phyloP scores from a whole-genome alignment of 2,329 filamentous ascomycete species.

The Epichloe sibirici region DNA sequence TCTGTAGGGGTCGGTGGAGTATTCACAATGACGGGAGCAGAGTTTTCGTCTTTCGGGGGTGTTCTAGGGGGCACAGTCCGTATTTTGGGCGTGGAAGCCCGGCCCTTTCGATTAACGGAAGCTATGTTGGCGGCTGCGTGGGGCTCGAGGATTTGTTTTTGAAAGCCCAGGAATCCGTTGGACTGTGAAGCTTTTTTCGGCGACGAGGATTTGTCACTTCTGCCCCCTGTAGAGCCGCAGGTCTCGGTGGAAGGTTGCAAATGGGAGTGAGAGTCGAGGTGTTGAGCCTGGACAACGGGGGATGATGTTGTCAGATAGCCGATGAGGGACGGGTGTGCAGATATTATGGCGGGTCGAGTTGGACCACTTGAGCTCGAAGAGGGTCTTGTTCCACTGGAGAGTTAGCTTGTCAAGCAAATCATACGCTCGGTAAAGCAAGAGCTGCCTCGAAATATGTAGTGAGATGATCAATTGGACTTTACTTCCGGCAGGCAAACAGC shows the following conservation, averaged over 20 bases:
- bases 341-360: conserved; percentile 21
- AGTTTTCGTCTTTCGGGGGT: conserved; percentile 31
- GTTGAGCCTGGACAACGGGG: conserved; percentile 48
- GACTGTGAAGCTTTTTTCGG: neutral
- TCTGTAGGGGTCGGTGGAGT: conserved; percentile 55
- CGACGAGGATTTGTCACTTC: conserved; percentile 43
- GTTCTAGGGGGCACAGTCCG: conserved; percentile 30
- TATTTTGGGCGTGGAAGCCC: conserved; percentile 16
- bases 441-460: too few relatives aligned
- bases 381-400: conserved; percentile 3
- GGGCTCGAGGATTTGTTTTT: conserved; percentile 15
- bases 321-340: conserved; percentile 51
- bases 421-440: neutral
- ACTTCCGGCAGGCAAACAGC: too few relatives aligned
- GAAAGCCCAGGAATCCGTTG: neutral
- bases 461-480: too few relatives aligned
- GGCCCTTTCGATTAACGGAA: conserved; percentile 16
- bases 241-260: conserved; percentile 21
- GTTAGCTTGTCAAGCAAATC: neutral
- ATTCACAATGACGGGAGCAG: conserved; percentile 47
- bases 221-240: conserved; percentile 43
- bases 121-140: conserved; percentile 19
- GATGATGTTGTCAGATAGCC: conserved; percentile 59
- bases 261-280: conserved; percentile 21
- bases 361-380: conserved; percentile 13